Evolutionary conservation across 306 rosid species (phyloP).

Genomic region (Cucumis cinereus): DNA sequence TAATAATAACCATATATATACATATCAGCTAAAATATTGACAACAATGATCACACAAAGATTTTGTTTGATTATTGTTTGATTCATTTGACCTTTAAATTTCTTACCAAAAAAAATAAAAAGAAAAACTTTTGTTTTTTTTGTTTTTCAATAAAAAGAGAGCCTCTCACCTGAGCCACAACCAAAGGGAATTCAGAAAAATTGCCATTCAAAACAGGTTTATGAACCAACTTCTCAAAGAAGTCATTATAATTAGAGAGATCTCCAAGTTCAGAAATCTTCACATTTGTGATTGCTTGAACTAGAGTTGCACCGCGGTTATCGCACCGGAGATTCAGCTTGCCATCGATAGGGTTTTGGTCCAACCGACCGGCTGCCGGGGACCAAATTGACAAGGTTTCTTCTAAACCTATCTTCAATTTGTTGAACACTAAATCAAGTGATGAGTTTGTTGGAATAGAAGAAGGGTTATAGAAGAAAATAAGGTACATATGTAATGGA

Average conservation of each 20-base stretch:
- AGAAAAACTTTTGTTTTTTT: not conserved
- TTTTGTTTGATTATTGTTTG: too few species aligned
- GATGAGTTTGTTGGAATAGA: slow-evolving; percentile 8
- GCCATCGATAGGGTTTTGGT: slow-evolving; percentile 24
- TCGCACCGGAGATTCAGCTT: slow-evolving; percentile 60
- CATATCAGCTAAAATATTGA: too few species aligned
- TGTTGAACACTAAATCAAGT: slow-evolving; percentile 28
- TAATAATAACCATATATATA: too few species aligned
- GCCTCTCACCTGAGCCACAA: slow-evolving; percentile 64
- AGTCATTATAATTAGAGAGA: slow-evolving; percentile 41
- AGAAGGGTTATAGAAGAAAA: slow-evolving; percentile 37
- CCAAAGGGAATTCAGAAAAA: slow-evolving; percentile 51
- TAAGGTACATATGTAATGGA: slow-evolving; percentile 50
- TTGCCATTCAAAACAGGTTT: slow-evolving; percentile 40
- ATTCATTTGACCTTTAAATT: too few species aligned
- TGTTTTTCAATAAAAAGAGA: not conserved
- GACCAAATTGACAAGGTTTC: slow-evolving; percentile 47
- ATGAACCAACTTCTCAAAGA: slow-evolving; percentile 49
- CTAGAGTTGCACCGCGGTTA: slow-evolving; percentile 54
- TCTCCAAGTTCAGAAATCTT: slow-evolving; percentile 49
- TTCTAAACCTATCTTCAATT: slow-evolving; percentile 50
- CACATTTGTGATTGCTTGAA: slow-evolving; percentile 24
- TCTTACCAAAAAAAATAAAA: too few species aligned
- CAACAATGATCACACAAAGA: too few species aligned
- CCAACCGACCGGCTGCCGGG: slow-evolving; percentile 57